Evolutionary conservation across 768 basidiomycete genomes (phyloP).

Genomic region (Suillus brevipes): DNA sequence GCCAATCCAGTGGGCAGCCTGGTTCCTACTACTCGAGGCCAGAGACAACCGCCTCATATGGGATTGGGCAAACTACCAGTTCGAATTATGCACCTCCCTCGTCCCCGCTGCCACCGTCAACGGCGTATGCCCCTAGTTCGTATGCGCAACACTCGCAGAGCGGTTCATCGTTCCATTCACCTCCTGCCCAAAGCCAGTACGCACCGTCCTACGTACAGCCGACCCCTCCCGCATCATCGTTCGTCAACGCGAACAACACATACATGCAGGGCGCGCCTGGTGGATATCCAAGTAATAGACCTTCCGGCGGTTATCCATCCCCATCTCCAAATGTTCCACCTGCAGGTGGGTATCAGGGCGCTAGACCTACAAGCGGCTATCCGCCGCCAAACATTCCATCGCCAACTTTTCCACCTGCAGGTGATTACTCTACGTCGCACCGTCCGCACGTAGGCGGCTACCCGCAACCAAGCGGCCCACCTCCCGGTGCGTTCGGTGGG

Average conservation of each 20-base stretch:
- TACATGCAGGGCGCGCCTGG: neutral
- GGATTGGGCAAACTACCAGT: neutral
- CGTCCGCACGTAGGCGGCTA: slow-evolving; percentile 14
- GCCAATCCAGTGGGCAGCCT: slow-evolving; percentile 27
- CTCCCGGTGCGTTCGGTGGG: slow-evolving; percentile 18
- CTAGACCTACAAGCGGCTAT: neutral
- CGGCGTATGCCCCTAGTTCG: slow-evolving; percentile 9
- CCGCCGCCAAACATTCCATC: neutral
- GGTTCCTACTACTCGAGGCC: slow-evolving; percentile 29
- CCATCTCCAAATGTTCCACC: neutral
- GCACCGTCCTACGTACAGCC: slow-evolving; percentile 25
- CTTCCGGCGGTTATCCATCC: neutral
- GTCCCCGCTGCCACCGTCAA: slow-evolving; percentile 11
- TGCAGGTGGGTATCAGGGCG: neutral
- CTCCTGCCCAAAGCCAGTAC: slow-evolving; percentile 30
- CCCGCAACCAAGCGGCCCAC: slow-evolving; percentile 19
- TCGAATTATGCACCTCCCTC: slow-evolving; percentile 15
- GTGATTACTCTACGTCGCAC: neutral
- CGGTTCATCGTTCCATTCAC: slow-evolving; percentile 3
- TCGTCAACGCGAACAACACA: neutral
- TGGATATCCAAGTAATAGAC: neutral
- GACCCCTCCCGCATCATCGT: neutral
- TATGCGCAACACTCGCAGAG: slow-evolving; percentile 12
- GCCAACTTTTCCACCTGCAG: neutral
- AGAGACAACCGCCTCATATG: neutral